Evolutionary conservation across 352 stramenopile species (phyloP), one percentile per base, ranked within the genome.

Genomic region (Pythium aphanidermatum): DNA sequence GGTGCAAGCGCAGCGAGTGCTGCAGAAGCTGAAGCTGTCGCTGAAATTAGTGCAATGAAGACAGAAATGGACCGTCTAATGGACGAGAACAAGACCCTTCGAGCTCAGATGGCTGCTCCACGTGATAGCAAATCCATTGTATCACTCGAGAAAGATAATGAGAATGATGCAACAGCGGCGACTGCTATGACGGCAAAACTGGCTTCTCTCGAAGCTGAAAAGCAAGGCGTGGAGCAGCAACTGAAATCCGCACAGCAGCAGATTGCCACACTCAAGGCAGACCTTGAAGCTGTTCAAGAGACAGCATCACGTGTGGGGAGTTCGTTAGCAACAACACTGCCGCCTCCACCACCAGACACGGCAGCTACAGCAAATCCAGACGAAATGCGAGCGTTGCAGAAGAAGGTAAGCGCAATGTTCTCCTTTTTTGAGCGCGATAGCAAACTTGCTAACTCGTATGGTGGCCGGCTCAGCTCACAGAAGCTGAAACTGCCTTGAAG

Each of bases 31-130:
- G 76, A 85, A 9, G 69, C 45, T 6, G 55, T 81, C 16, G 68
- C 58, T 5, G 74, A 89, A 61, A 78, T 87, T 13, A 64, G 70
- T 14, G 65, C 66, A 4, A 84, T 91, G 65, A 86, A 88, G 52
- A 54, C 70, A 1, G 75, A 90, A 35, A 83, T 90, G 50, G 70
- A 86, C 34, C 67, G 69, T 2, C 73, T 86, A 30, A 63, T 79
- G 28, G 71, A 83, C 16, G 75, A 90, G 27, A 90, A 90, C 48
- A 80, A 72, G 44, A 19, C 49, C 14, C 55, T 91, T 0, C 66
- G 68, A 28, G 37, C 55, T 13, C 62, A 68, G 41, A 56, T 53
- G 6, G 12, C 46, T 0, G 23, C 51, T 16, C 3, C 41, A n/a
- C n/a, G n/a, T n/a, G n/a, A n/a, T n/a, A n/a, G n/a, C n/a, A n/a